Percentiles rank a stretch among this genome's conserved stretches.
These are phyloP conservation scores for Haplographium delicatum DNA, from an alignment of 495 filamentous ascomycete genomes.

Conservation along the genomic window DNA sequence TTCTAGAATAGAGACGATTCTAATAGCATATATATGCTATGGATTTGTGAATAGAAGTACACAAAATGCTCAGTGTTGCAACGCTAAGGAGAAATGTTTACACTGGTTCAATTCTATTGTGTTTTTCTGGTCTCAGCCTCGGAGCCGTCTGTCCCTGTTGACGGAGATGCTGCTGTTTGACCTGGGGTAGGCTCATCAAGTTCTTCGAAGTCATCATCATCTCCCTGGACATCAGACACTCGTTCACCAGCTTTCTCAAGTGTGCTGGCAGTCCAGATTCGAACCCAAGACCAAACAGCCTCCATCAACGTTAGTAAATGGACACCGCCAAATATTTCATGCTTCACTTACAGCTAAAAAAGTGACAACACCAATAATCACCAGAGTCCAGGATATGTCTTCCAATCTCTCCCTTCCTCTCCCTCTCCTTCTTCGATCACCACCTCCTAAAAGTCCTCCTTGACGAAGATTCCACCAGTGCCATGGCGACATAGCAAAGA, in stretches of 20 bases:
- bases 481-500: constrained; percentile 69
- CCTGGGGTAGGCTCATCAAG: constrained; percentile 26
- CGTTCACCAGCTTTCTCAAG: constrained; percentile 71
- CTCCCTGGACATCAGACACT: constrained; percentile 77
- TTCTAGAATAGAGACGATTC: no score
- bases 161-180: neutral
- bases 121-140: constrained; percentile 12
- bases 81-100: neutral
- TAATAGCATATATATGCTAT: no score
- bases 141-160: neutral
- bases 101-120: constrained; percentile 1
- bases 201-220: constrained; percentile 66
- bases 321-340: no score
- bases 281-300: constrained; percentile 76
- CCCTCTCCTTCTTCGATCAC: constrained; percentile 45
- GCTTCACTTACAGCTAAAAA: constrained; percentile 69
- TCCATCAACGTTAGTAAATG: constrained; percentile 36
- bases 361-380: constrained; percentile 72
- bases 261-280: constrained; percentile 59
- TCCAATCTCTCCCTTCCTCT: constrained; percentile 69
- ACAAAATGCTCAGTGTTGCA: neutral
- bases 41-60: constrained; percentile 11
- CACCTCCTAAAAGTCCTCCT: constrained; percentile 41
- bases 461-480: constrained; percentile 68
- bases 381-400: constrained; percentile 67